Evolutionary conservation across 345 rosid genomes (phyloP).

Genomic region (Eucalyptus tenuipes): DNA sequence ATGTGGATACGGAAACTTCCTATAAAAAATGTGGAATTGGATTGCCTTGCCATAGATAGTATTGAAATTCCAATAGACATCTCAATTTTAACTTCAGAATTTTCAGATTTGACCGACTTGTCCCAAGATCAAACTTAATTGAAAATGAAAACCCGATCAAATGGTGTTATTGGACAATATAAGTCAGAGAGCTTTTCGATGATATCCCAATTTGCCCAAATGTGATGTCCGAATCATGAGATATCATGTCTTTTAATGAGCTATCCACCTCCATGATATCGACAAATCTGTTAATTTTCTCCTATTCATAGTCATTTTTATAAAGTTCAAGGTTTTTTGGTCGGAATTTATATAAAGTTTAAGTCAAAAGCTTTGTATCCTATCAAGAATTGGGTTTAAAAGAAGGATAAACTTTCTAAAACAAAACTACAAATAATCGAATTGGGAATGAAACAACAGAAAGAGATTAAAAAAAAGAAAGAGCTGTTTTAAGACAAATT

Average conservation of each 20-base stretch:
- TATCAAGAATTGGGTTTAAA: neutral
- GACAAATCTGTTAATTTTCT: neutral
- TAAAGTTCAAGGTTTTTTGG: too few species aligned
- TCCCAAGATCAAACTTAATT: neutral
- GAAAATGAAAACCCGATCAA: neutral
- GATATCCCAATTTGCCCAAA: neutral
- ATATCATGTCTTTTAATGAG: neutral
- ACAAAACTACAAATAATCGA: neutral
- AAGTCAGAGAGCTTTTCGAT: neutral
- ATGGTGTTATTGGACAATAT: neutral
- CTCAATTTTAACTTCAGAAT: neutral
- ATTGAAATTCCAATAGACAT: neutral
- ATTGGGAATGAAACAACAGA: neutral
- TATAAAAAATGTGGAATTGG: neutral
- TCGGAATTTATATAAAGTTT: neutral
- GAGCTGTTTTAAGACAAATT: neutral
- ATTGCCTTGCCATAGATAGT: neutral
- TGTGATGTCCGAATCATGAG: neutral
- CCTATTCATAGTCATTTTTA: neutral
- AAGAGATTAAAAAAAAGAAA: neutral
- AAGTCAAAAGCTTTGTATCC: neutral
- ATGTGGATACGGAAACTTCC: too few species aligned
- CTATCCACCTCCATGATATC: neutral
- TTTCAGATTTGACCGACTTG: neutral
- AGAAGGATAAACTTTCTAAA: neutral